Percentiles rank a stretch among this genome's conserved stretches.
These are phyloP conservation scores for Cudoniella acicularis DNA, from an alignment of 495 filamentous ascomycete species.

Conservation along the genomic window DNA sequence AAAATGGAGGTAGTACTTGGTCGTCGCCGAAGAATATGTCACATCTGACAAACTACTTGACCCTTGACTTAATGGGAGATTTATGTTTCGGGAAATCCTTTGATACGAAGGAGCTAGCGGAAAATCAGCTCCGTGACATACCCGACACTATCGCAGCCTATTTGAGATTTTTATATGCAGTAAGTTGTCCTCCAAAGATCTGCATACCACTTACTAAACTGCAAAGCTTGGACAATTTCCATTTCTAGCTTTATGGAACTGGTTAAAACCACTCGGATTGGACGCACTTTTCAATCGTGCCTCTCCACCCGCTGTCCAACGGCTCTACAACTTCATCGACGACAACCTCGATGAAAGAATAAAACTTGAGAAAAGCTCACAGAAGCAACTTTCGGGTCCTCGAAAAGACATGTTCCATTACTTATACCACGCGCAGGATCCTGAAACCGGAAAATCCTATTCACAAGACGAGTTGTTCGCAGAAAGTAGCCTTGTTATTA, in stretches of 20 bases:
- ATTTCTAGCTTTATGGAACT: background rate
- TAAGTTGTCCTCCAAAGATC: too few relatives aligned
- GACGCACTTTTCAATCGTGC: background rate
- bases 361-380: too few relatives aligned
- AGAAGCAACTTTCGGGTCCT: too few relatives aligned
- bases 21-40: conserved; percentile 43
- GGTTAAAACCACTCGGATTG: background rate
- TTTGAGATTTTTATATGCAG: conserved; percentile 22
- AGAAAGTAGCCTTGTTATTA: conserved; percentile 53
- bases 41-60: conserved; percentile 42
- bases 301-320: background rate
- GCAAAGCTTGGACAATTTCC: conserved; percentile 31
- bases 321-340: background rate
- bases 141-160: conserved; percentile 23
- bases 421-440: background rate
- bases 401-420: background rate
- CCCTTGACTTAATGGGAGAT: background rate
- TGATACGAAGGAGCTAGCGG: background rate
- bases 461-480: background rate
- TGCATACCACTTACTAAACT: too few relatives aligned
- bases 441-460: background rate
- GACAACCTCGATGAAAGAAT: background rate
- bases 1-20: conserved; percentile 16
- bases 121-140: conserved; percentile 1
- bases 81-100: background rate